These are phyloP conservation scores for Elymus sibiricus DNA, from an alignment of 176 grass and related monocot genomes.

Conservation along the genomic window DNA sequence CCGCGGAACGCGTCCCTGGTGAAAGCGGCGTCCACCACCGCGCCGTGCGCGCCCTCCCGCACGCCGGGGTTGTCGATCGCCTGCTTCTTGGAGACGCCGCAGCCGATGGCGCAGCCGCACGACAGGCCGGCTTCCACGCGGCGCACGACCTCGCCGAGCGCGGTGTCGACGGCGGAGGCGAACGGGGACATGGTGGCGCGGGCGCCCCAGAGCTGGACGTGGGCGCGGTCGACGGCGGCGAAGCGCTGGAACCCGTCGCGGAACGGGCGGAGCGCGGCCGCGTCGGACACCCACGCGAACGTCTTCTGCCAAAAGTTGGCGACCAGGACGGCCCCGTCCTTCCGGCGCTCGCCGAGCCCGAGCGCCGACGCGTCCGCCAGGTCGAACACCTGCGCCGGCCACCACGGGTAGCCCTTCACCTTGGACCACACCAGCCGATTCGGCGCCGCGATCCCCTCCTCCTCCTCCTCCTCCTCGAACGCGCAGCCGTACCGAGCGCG, in stretches of 20 bases:
- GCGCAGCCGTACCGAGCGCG: slow-evolving; percentile 27
- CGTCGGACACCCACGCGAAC: slow-evolving; percentile 52
- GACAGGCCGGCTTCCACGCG: slow-evolving; percentile 36
- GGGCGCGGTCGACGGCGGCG: not conserved
- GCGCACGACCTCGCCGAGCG: slow-evolving; percentile 56
- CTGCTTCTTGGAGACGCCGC: slow-evolving; percentile 7
- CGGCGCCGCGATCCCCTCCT: slow-evolving; percentile 6
- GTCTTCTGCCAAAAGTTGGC: slow-evolving; percentile 49
- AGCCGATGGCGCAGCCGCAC: slow-evolving; percentile 33
- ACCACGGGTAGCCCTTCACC: slow-evolving; percentile 73
- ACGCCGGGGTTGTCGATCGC: slow-evolving; percentile 68
- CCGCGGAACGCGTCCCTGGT: slow-evolving; percentile 41
- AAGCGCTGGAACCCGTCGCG: slow-evolving; percentile 26
- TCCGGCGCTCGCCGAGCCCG: slow-evolving; percentile 14
- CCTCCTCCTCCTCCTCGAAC: slow-evolving; percentile 30
- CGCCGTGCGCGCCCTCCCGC: slow-evolving; percentile 19
- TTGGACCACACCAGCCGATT: slow-evolving; percentile 61
- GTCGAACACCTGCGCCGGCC: slow-evolving; percentile 72
- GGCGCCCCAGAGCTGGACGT: not conserved
- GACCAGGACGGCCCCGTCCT: slow-evolving; percentile 37
- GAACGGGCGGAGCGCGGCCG: slow-evolving; percentile 40
- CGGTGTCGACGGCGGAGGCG: slow-evolving; percentile 41
- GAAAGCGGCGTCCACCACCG: slow-evolving; percentile 33
- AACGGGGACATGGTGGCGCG: slow-evolving; percentile 24
- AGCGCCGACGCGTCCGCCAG: slow-evolving; percentile 48